These are phyloP conservation scores for Casuarina glauca DNA, from an alignment of 306 rosid species.

Conservation along the genomic window DNA sequence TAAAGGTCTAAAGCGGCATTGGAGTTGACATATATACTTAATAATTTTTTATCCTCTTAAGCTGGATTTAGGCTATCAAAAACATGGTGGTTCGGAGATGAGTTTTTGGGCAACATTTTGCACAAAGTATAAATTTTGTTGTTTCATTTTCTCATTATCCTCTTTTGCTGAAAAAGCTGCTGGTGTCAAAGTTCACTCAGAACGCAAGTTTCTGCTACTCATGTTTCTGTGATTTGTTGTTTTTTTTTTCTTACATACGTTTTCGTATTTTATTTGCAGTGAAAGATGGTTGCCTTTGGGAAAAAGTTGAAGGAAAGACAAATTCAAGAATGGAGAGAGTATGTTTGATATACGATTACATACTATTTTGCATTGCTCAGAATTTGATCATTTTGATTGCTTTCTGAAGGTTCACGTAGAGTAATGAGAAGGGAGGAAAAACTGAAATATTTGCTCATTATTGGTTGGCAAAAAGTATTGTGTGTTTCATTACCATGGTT, in stretches of 20 bases:
- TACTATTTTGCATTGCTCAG: neutral
- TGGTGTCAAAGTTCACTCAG: neutral
- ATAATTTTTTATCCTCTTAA: neutral
- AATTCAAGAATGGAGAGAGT: slow-evolving; percentile 93
- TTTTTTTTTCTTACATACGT: slow-evolving; percentile 22
- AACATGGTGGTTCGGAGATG: neutral
- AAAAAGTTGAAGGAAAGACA: slow-evolving; percentile 93
- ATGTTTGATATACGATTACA: slow-evolving; percentile 26
- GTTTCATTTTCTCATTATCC: neutral
- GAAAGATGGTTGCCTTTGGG: slow-evolving; percentile 96
- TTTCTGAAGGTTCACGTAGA: slow-evolving; percentile 3
- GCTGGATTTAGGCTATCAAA: neutral
- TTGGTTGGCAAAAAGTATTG: neutral
- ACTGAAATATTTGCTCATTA: neutral
- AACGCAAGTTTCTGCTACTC: slow-evolving; percentile 3
- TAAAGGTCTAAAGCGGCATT: neutral
- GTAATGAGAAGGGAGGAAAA: neutral
- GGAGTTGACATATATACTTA: neutral
- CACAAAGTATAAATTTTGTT: neutral
- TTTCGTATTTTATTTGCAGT: slow-evolving; percentile 31
- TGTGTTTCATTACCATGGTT: neutral
- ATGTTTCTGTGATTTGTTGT: slow-evolving; percentile 10
- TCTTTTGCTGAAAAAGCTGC: neutral
- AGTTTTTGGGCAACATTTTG: neutral
- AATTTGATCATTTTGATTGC: neutral